Evolutionary conservation across 257 asterid species (phyloP), one percentile per base, ranked within the genome.

Genomic region (Solanum pennellii): DNA sequence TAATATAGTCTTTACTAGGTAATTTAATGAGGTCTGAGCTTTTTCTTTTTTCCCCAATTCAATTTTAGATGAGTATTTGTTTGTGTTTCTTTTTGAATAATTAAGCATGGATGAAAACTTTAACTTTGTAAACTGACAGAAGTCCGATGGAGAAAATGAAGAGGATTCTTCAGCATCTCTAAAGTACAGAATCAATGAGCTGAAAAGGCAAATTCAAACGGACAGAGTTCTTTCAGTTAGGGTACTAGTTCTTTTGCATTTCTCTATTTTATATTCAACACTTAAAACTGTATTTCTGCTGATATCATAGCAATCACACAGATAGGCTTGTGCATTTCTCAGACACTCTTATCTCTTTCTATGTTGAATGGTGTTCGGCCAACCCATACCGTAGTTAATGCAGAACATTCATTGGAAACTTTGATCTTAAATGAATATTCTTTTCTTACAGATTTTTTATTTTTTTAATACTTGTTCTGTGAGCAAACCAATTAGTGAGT

Each of bases 161-260:
- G 88, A 76, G 88, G 94, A 93, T 89, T 83, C 88, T 20, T 82
- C 85, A 89, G 89, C 86, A 69, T 77, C 84, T 85, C 91, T 95
- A 89, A 69, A 68, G 68, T 42, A 27, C 59, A 92, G 91, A 90
- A 88, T 95, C 52, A 86, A 92, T 82, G 94, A 91, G 90, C 91
- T 94, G 87, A 94, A 89, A 89, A 92, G 83, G 94, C 92, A 94
- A 90, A 94, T 95, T 89, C 94, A 92, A 82, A 87, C 89, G 13
- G 96, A 92, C 60, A 94, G 98, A 92, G 89, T 75, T 87, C 89
- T 82, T 87, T 90, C 94, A 12, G 88, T 95, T 88, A 87, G 89
- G 90, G 98, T 95, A 92, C 87, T 82, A 80, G 83, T 75, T 83
- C 59, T 90, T 27, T 79, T 73, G 44, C 44, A 59, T 87, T 35